Evolutionary conservation across 176 grass and related monocot genomes (phyloP), one percentile per base, ranked within the genome.

Genomic region (Triticum monococcum): DNA sequence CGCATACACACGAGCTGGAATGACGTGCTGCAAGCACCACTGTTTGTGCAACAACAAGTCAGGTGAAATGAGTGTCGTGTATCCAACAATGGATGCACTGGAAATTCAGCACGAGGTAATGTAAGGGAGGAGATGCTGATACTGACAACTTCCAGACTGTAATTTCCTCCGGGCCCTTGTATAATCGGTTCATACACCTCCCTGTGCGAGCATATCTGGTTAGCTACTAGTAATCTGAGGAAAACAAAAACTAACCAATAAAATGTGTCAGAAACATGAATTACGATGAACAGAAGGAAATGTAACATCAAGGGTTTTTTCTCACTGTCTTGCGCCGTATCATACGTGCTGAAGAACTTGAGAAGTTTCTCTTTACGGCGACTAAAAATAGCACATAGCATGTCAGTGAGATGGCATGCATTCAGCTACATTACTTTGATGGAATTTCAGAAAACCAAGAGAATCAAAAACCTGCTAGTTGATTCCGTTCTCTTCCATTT

Each of bases 161-260:
- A 28, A 28, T 5, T 17, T 36, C 26, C 14, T 12, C 1, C 57
- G 26, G 46, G 25, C 24, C 1, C 63, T 70, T 28, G 0, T 11
- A 86, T 23, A 24, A 5, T 38, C 43, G n/a, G 68, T 85, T 14
- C 13, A 61, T 79, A 85, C 2, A 57, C 22, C 26, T 62, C 59
- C 9, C 4, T 16, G 52, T 90, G 72, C 17, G 72, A 86, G 64
- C 79, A 90, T 31, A 90, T 90, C 30, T 66, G 50, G 52, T 64
- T 64, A 78, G 88, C 88, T 86, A 64, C 50, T 20, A 86, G 63
- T 16, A 82, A 82, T 82, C 78, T 90, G 88, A 90, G 88, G 83
- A 86, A 90, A 86, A 18, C n/a, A 86, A 86, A 81, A 82, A 90
- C 88, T 90, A 56, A 86, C 17, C 16, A 62, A 78, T 37, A 72